phyloP scores from a whole-genome alignment of 164 flowering plant species.

The Nymphaea colorata region DNA sequence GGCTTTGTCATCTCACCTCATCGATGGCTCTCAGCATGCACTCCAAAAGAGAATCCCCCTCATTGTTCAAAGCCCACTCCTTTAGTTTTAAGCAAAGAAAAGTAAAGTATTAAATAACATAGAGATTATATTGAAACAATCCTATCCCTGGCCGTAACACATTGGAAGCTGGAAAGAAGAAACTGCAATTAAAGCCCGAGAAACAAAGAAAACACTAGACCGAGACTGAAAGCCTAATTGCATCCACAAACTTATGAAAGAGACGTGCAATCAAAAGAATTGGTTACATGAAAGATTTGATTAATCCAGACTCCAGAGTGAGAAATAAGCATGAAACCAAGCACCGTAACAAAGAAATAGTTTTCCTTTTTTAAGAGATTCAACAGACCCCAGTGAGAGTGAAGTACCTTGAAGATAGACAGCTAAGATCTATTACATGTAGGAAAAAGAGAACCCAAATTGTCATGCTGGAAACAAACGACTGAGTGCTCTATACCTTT shows the following conservation, averaged over 20 bases:
- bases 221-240: too few species aligned
- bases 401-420: too few species aligned
- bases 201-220: too few species aligned
- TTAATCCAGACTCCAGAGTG: not conserved
- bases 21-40: slow-evolving; percentile 63
- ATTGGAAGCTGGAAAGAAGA: too few species aligned
- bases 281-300: too few species aligned
- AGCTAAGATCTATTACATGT: too few species aligned
- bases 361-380: not conserved
- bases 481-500: slow-evolving; percentile 38
- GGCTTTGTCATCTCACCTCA: slow-evolving; percentile 40
- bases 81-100: slow-evolving; percentile 10
- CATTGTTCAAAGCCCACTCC: slow-evolving; percentile 71
- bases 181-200: too few species aligned
- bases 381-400: too few species aligned
- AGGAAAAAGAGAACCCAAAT: too few species aligned
- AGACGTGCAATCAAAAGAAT: too few species aligned
- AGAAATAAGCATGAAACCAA: not conserved
- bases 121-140: not conserved
- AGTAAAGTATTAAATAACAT: not conserved
- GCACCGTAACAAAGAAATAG: not conserved
- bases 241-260: too few species aligned
- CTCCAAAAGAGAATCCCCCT: slow-evolving; percentile 46
- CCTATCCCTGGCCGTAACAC: not conserved
- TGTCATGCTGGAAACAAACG: not conserved